Conservation (phyloP, 208 protist species). For the Zelonia costaricensis region DNA sequence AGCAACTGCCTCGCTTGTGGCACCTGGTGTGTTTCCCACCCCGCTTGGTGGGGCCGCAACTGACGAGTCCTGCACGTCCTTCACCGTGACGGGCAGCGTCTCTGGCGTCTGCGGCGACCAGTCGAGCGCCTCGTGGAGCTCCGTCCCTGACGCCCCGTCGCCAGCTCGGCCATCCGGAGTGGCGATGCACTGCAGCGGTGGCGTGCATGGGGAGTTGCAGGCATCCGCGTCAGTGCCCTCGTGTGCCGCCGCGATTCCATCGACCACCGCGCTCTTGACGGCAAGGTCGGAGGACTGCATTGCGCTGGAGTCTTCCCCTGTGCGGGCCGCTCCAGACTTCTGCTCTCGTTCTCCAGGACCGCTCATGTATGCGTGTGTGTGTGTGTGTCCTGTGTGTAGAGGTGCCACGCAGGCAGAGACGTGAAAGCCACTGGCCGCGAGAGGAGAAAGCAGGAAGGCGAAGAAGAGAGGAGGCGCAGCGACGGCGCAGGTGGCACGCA, state of each 20-base stretch:
- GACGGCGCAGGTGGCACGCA: too few relatives aligned
- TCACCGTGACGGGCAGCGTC: slow-evolving; percentile 9
- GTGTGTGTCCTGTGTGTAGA: too few relatives aligned
- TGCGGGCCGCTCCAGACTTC: too few relatives aligned
- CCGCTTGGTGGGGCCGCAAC: not conserved
- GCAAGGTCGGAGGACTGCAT: too few relatives aligned
- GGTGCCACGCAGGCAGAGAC: too few relatives aligned
- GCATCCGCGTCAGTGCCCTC: not conserved
- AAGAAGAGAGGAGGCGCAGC: too few relatives aligned
- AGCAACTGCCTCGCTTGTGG: not conserved
- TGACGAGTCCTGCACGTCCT: not conserved
- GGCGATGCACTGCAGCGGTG: slow-evolving; percentile 5
- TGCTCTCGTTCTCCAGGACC: too few relatives aligned
- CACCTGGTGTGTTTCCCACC: not conserved
- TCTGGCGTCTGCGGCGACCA: slow-evolving; percentile 37
- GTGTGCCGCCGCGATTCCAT: slow-evolving; percentile 1
- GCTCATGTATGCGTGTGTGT: too few relatives aligned
- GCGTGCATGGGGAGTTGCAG: slow-evolving; percentile 23
- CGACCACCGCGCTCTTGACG: not conserved
- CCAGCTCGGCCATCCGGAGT: not conserved
- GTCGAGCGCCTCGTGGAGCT: slow-evolving; percentile 5
- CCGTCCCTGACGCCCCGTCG: not conserved
- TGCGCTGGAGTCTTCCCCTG: too few relatives aligned
- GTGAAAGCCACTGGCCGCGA: too few relatives aligned
- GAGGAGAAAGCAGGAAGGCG: too few relatives aligned